Evolutionary conservation across 345 rosid genomes (phyloP).

Genomic region (Camelina laxa): DNA sequence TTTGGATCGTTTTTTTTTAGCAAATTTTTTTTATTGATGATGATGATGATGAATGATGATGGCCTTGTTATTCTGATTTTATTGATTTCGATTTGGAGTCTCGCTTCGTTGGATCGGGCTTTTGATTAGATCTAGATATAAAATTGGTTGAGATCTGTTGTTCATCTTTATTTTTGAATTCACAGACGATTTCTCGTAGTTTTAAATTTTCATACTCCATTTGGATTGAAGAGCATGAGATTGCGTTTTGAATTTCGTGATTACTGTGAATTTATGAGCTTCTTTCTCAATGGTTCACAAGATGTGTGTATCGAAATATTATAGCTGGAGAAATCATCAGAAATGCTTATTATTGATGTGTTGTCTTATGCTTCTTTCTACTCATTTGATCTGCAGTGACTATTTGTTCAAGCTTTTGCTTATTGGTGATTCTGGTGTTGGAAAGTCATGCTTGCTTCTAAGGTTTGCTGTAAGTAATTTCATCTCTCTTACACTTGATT

Average conservation of each 20-base stretch:
- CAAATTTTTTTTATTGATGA: background rate
- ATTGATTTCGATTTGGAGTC: conserved; percentile 9
- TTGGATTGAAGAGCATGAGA: conserved; percentile 9
- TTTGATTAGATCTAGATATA: conserved; percentile 32
- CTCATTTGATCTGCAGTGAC: conserved; percentile 40
- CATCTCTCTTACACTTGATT: background rate
- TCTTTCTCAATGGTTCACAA: background rate
- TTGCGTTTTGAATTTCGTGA: conserved; percentile 13
- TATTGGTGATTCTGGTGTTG: conserved; percentile 56
- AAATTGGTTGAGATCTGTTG: conserved; percentile 25
- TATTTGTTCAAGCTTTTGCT: conserved; percentile 53
- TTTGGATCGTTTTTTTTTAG: background rate
- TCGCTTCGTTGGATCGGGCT: conserved; percentile 12
- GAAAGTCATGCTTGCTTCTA: conserved; percentile 52
- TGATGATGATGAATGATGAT: background rate
- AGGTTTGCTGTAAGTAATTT: conserved; percentile 54
- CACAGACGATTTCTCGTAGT: background rate
- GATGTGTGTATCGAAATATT: background rate
- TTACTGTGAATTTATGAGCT: background rate
- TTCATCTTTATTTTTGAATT: background rate
- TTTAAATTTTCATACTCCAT: background rate
- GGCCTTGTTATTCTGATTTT: background rate
- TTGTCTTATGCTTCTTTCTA: conserved; percentile 15
- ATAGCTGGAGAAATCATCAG: background rate
- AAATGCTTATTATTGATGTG: background rate